phyloP scores from a whole-genome alignment of 768 basidiomycete genomes.

The Auriculariales sp. region DNA sequence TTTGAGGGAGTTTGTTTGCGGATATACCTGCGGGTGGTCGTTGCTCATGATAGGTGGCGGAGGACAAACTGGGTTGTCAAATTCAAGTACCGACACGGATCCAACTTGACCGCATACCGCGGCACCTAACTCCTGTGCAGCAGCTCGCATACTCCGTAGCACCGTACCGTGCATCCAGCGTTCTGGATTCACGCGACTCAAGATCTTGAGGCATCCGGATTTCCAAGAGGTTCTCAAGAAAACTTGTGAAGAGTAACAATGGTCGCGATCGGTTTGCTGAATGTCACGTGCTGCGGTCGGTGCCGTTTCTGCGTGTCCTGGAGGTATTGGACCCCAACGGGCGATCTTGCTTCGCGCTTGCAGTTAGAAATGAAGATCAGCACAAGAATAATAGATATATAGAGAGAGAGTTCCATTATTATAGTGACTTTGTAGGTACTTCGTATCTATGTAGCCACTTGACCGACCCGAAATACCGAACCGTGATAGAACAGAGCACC shows the following conservation, averaged over 20 bases:
- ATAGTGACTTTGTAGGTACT: no score
- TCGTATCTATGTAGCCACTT: no score
- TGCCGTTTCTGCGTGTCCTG: not conserved
- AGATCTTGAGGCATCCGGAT: not conserved
- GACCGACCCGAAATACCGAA: no score
- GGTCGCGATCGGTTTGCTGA: not conserved
- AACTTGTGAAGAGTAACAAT: not conserved
- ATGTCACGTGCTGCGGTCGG: conserved; percentile 1
- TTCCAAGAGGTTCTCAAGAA: not conserved
- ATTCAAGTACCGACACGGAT: no score
- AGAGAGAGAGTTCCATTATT: no score
- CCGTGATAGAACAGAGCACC: no score
- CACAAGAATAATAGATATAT: no score
- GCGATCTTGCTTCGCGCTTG: not conserved
- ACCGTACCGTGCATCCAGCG: conserved; percentile 6
- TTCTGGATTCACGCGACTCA: conserved; percentile 3
- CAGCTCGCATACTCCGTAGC: conserved; percentile 4
- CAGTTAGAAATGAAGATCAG: conserved; percentile 6
- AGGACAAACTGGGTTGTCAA: no score
- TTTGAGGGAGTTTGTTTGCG: no score
- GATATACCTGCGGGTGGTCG: no score
- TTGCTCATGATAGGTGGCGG: no score
- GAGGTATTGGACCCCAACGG: not conserved
- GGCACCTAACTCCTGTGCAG: conserved; percentile 5
- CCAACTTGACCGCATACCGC: conserved; percentile 1